phyloP scores from a whole-genome alignment of 345 rosid genomes.

The Ailanthus altissimus region DNA sequence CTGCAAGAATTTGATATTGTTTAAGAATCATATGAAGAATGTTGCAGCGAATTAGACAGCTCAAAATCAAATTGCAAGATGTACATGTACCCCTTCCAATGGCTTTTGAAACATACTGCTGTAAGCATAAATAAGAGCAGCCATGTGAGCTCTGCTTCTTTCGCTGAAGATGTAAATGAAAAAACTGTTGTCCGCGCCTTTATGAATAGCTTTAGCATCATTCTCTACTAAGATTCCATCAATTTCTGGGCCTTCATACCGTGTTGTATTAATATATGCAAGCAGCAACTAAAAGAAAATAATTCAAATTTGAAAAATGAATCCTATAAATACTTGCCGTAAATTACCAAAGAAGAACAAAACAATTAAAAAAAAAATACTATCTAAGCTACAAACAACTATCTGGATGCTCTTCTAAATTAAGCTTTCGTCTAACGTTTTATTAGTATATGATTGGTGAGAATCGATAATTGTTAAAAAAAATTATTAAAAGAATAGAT shows the following conservation, averaged over 20 bases:
- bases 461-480: no score
- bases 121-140: slow-evolving; percentile 45
- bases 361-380: no score
- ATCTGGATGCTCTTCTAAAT: no score
- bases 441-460: no score
- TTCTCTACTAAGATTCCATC: slow-evolving; percentile 42
- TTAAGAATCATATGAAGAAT: neutral
- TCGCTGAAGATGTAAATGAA: slow-evolving; percentile 58
- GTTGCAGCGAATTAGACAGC: neutral
- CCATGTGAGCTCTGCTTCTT: slow-evolving; percentile 61
- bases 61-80: neutral
- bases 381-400: no score
- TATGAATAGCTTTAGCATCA: slow-evolving; percentile 52
- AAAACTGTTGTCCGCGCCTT: slow-evolving; percentile 37
- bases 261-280: slow-evolving; percentile 52
- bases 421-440: no score
- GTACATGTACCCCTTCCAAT: slow-evolving; percentile 45
- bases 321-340: neutral
- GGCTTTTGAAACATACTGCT: slow-evolving; percentile 39
- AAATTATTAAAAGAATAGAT: no score
- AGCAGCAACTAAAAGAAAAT: slow-evolving; percentile 40
- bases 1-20: slow-evolving; percentile 25
- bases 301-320: neutral
- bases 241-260: slow-evolving; percentile 74
- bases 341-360: no score